Conservation (phyloP, 805 yeast genomes). For the Brettanomyces nanus region DNA sequence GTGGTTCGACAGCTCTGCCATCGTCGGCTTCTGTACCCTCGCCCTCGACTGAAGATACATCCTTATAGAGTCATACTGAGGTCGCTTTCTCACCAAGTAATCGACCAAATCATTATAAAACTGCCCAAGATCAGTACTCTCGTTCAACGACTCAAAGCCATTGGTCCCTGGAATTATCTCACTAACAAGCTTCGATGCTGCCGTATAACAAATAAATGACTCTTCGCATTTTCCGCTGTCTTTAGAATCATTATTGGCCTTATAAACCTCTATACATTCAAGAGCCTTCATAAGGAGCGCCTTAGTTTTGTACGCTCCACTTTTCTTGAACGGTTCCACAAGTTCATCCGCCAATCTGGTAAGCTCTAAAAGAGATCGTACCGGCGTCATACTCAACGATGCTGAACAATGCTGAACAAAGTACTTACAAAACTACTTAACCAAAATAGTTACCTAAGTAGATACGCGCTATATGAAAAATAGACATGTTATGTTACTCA, state of each 20-base stretch:
- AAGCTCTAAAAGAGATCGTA: constrained; percentile 6
- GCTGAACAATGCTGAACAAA: not conserved
- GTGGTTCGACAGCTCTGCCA: not conserved
- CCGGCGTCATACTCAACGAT: not conserved
- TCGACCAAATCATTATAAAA: constrained; percentile 15
- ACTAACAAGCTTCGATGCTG: constrained; percentile 20
- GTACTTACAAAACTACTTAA: not conserved
- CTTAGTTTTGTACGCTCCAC: constrained; percentile 6
- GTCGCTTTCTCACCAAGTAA: constrained; percentile 12
- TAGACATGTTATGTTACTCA: too few species aligned
- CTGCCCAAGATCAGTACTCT: constrained; percentile 8
- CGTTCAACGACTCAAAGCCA: constrained; percentile 9
- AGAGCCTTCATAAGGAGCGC: constrained; percentile 19
- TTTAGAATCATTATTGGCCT: constrained; percentile 2
- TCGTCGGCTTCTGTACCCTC: not conserved
- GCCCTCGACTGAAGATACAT: not conserved
- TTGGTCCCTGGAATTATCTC: constrained; percentile 18
- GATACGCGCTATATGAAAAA: too few species aligned
- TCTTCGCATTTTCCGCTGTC: constrained; percentile 14
- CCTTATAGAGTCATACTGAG: constrained; percentile 10
- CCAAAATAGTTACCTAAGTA: too few species aligned
- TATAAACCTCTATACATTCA: constrained; percentile 20
- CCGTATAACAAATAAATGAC: constrained; percentile 18
- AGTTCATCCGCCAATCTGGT: constrained; percentile 8
- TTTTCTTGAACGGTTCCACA: constrained; percentile 2